Evolutionary conservation across 441 rosid genomes (phyloP).

Genomic region (Aquilaria agallochum): DNA sequence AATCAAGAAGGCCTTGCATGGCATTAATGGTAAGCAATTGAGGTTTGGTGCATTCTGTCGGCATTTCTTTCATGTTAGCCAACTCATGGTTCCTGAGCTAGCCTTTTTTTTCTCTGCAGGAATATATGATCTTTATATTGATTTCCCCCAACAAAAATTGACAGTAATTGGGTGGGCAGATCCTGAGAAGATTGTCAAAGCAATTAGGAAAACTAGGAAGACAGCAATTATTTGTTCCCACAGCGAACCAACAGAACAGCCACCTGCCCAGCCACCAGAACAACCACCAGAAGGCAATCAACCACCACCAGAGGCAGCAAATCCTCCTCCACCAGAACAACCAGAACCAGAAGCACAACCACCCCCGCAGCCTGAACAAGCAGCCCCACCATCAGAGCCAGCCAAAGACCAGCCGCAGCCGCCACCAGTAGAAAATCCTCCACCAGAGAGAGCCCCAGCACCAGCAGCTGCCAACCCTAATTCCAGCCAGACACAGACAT

Average conservation of each 20-base stretch:
- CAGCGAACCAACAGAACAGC: conserved; percentile 30
- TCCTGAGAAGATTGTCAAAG: conserved; percentile 61
- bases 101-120: conserved; percentile 29
- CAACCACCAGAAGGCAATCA: conserved; percentile 31
- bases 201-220: conserved; percentile 63
- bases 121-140: conserved; percentile 52
- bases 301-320: conserved; percentile 33
- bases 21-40: conserved; percentile 42
- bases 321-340: conserved; percentile 39
- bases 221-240: conserved; percentile 56
- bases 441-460: conserved; percentile 28
- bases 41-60: neutral
- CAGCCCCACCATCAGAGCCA: conserved; percentile 27
- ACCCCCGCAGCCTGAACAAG: conserved; percentile 7
- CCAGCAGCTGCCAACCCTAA: conserved; percentile 27
- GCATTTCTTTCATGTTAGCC: neutral
- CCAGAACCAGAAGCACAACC: conserved; percentile 20
- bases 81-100: neutral
- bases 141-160: conserved; percentile 60
- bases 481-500: conserved; percentile 20
- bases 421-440: conserved; percentile 30
- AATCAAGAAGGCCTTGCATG: conserved; percentile 64
- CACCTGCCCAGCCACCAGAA: conserved; percentile 34
- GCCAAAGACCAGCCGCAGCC: conserved; percentile 33
- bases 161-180: conserved; percentile 73